Percentiles rank a stretch among this genome's conserved stretches.
These are phyloP conservation scores for Ophiorrhiza pumila DNA, from an alignment of 257 asterid species.

Conservation along the genomic window DNA sequence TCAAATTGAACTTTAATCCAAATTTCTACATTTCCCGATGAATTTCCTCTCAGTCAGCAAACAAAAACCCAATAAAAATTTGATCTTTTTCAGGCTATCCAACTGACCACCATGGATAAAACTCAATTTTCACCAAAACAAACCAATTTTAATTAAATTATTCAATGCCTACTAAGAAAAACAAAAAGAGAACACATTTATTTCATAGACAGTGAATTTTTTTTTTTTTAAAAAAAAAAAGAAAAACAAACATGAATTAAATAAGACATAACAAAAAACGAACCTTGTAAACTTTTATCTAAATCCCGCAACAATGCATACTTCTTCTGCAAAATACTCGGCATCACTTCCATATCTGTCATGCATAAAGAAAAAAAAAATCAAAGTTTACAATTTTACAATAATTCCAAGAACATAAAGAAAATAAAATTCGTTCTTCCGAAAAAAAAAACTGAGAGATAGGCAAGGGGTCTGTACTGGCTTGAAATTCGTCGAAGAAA, in stretches of 20 bases:
- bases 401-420: background rate
- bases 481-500: constrained; percentile 79
- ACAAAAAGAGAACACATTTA: background rate
- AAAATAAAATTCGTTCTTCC: background rate
- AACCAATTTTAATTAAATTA: too few relatives aligned
- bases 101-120: too few relatives aligned
- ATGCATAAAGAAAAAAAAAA: background rate
- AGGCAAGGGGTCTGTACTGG: constrained; percentile 34
- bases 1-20: background rate
- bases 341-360: constrained; percentile 85
- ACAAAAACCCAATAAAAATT: background rate
- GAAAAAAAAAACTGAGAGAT: too few relatives aligned
- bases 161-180: background rate
- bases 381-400: constrained; percentile 19
- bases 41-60: background rate
- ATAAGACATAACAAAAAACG: background rate
- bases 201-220: background rate
- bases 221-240: too few relatives aligned
- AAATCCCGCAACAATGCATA: constrained; percentile 76
- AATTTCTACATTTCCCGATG: background rate
- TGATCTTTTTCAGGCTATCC: background rate
- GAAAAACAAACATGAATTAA: background rate
- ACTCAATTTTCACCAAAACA: too few relatives aligned
- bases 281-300: constrained; percentile 91
- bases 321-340: constrained; percentile 72